A percentile compares a stretch with the other conserved stretches of the same genome.
phyloP scores from a whole-genome alignment of 306 rosid genomes.

The Vigna unguiculata region DNA sequence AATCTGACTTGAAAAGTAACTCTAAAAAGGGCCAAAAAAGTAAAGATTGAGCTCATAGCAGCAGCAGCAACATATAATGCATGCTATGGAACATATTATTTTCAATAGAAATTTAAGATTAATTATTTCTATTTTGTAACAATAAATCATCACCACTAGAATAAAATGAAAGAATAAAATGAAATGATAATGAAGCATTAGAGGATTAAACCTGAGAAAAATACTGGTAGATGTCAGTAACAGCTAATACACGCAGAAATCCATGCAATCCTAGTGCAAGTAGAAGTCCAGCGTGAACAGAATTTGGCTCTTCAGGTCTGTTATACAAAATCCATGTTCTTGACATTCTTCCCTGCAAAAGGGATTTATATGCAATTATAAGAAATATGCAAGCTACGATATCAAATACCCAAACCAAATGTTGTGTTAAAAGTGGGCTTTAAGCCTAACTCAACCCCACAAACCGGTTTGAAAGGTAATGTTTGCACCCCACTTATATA shows the following conservation, averaged over 20 bases:
- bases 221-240: conserved; percentile 92
- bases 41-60: conserved; percentile 11
- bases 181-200: conserved; percentile 25
- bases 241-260: conserved; percentile 71
- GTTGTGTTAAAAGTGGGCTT: too few species aligned
- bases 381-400: conserved; percentile 28
- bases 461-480: too few species aligned
- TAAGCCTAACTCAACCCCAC: too few species aligned
- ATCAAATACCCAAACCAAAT: conserved; percentile 27
- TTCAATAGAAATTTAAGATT: conserved; percentile 13
- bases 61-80: conserved; percentile 14
- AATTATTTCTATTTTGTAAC: conserved; percentile 2
- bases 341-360: conserved; percentile 93
- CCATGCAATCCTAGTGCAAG: conserved; percentile 96
- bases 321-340: conserved; percentile 93
- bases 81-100: conserved; percentile 24
- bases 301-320: conserved; percentile 86
- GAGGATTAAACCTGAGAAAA: conserved; percentile 66
- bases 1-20: not conserved
- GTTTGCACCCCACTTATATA: too few species aligned
- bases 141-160: conserved; percentile 22
- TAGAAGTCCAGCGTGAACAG: conserved; percentile 95
- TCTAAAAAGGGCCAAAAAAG: conserved; percentile 21
- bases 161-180: conserved; percentile 29
- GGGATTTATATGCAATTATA: conserved; percentile 35